A percentile compares a stretch with the other conserved stretches of the same genome.
Conservation (phyloP, 768 basidiomycete species). For the Termitomyces sp. region DNA sequence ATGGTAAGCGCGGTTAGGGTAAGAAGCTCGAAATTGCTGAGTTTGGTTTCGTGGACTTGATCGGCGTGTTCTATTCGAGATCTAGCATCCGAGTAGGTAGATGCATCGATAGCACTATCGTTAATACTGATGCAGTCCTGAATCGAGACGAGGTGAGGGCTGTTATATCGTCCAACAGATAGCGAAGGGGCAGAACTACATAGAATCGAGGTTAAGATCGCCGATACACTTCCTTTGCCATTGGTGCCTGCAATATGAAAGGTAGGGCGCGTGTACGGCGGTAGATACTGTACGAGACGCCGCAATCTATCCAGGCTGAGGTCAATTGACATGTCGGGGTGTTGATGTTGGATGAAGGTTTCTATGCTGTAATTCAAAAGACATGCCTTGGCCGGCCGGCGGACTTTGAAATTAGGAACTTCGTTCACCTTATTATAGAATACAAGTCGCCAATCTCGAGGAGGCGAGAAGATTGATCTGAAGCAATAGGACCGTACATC, state of each 20-base stretch:
- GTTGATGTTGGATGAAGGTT: neutral
- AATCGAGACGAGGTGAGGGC: slow-evolving; percentile 81
- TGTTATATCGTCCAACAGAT: slow-evolving; percentile 82
- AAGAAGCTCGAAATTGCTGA: slow-evolving; percentile 81
- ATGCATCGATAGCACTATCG: slow-evolving; percentile 43
- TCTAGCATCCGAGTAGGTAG: slow-evolving; percentile 44
- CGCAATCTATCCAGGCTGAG: slow-evolving; percentile 60
- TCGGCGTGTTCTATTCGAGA: slow-evolving; percentile 47
- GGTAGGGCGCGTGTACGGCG: slow-evolving; percentile 70
- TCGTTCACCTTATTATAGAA: too few relatives aligned
- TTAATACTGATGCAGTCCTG: slow-evolving; percentile 76
- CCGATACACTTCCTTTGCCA: slow-evolving; percentile 93
- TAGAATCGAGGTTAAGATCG: slow-evolving; percentile 76
- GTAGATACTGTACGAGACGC: slow-evolving; percentile 49
- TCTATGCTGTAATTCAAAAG: too few relatives aligned
- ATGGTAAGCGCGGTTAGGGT: slow-evolving; percentile 76
- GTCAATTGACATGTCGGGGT: slow-evolving; percentile 54
- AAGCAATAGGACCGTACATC: too few relatives aligned
- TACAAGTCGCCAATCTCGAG: too few relatives aligned
- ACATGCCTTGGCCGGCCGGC: too few relatives aligned
- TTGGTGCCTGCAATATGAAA: slow-evolving; percentile 95
- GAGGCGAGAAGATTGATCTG: too few relatives aligned
- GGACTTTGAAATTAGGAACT: too few relatives aligned
- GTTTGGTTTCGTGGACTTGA: slow-evolving; percentile 35
- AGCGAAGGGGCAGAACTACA: slow-evolving; percentile 48